Base-by-base conservation (phyloP, 1,284 basidiomycete species). In the Anthracocystis setariae region DNA sequence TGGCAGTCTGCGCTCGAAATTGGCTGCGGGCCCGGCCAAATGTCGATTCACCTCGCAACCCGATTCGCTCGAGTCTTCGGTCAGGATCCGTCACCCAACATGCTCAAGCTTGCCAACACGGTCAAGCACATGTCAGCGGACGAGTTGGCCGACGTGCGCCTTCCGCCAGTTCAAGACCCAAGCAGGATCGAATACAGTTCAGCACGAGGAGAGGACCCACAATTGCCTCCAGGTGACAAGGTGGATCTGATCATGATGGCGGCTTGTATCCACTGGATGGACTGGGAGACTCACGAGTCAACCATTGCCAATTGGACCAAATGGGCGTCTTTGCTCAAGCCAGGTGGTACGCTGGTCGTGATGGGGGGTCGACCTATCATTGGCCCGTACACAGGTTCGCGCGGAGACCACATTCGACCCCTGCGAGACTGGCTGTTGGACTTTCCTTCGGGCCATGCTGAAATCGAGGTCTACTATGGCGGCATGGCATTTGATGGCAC, bases 221-320 rank as follows among this genome's bases (percentile, higher is more conserved):
- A 59, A 10, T 44, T 73, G 18, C 64, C 68, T n/a, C 33, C 48
- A 8, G 69, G 64, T 4, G 60, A 67, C 32, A 63, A 67, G 33
- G 59, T 68, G 46, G 64, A 73, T 29, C 27, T 68, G 43, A 68
- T 73, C 64, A 68, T 66, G 48, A 63, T 73, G 59, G 69, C 64
- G 9, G 55, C 69, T 0, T 67, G 69, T 46, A 63, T 68, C 27
- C 69, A 73, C 33, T 73, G 69, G 64, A 59, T 73, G 69, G 69
- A 73, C 46, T 67, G 63, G 69, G 33, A 50, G 40, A 64, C 45
- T 15, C 48, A 39, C 15, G 52, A 63, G 15, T 48, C 47, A n/a
- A 49, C 25, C 10, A 33, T 7, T 3, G 35, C 59, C 27, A 63
- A 63, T 27, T 73, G 69, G 69, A 52, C 43, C 18, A 56, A 45